A percentile compares a stretch with the other conserved stretches of the same genome.
These are phyloP conservation scores for Schizophyllum amplum DNA, from an alignment of 1,284 basidiomycete species.

Conservation along the genomic window DNA sequence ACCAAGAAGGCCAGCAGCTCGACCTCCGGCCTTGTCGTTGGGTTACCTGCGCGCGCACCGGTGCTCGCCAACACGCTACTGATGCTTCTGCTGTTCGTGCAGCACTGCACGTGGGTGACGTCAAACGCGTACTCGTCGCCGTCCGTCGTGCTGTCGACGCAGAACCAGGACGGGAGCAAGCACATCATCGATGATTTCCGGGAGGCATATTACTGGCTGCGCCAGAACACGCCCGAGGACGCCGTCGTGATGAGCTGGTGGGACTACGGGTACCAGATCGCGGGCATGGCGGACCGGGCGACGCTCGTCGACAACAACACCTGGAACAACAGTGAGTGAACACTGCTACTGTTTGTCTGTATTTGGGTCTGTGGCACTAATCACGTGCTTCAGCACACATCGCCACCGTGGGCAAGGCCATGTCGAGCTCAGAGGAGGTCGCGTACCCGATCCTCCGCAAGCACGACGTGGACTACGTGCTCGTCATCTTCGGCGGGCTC, in stretches of 20 bases:
- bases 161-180: conserved; percentile 77
- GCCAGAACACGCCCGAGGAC: conserved; percentile 89
- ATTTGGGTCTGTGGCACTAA: conserved; percentile 9
- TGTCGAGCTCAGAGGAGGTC: conserved; percentile 90
- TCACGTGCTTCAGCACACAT: conserved; percentile 67
- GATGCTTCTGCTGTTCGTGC: conserved; percentile 84
- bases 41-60: conserved; percentile 74
- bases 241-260: conserved; percentile 99
- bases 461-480: conserved; percentile 97
- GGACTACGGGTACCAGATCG: conserved; percentile 99
- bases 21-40: conserved; percentile 64
- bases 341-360: neutral
- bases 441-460: conserved; percentile 95
- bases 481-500: conserved; percentile 96
- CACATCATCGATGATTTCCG: conserved; percentile 99
- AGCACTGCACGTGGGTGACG: conserved; percentile 97
- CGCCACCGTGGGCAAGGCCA: conserved; percentile 95
- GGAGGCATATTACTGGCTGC: conserved; percentile 99
- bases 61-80: conserved; percentile 75
- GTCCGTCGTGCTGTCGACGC: conserved; percentile 88
- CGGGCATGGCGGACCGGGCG: conserved; percentile 97
- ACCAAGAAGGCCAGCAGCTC: conserved; percentile 25
- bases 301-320: conserved; percentile 99
- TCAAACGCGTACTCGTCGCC: conserved; percentile 95
- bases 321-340: conserved; percentile 97